Evolutionary conservation across 2,329 filamentous ascomycete genomes (phyloP).

Genomic region (Fusarium tanahbumbuense): DNA sequence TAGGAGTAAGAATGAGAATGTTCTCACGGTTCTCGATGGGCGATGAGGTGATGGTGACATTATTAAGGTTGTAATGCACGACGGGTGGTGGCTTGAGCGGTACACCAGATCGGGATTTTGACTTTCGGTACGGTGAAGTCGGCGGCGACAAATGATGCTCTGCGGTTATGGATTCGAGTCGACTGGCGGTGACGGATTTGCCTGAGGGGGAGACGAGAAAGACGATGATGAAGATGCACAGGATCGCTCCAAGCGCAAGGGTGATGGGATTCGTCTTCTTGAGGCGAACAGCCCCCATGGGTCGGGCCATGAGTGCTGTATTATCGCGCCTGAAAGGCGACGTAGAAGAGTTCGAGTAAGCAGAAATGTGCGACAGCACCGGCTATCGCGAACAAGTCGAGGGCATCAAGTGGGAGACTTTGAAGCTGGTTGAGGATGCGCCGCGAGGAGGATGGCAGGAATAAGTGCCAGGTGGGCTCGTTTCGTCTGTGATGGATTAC

Average conservation of each 20-base stretch:
- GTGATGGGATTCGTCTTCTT: conserved; percentile 85
- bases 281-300: conserved; percentile 75
- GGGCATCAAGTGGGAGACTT: conserved; percentile 40
- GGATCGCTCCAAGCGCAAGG: conserved; percentile 75
- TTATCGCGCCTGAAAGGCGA: conserved; percentile 17
- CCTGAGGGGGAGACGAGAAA: conserved; percentile 69
- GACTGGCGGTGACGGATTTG: conserved; percentile 60
- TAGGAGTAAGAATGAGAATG: conserved; percentile 90
- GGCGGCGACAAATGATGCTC: conserved; percentile 59
- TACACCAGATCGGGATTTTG: conserved; percentile 48
- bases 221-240: conserved; percentile 78
- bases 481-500: neutral
- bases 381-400: conserved; percentile 37
- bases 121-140: conserved; percentile 58
- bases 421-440: conserved; percentile 27
- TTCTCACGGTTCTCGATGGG: conserved; percentile 85
- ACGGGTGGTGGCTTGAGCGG: conserved; percentile 77
- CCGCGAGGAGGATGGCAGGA: conserved; percentile 20
- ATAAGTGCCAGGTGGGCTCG: neutral
- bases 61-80: conserved; percentile 93
- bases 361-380: conserved; percentile 31
- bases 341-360: neutral
- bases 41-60: conserved; percentile 83
- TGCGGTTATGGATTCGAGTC: conserved; percentile 58
- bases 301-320: conserved; percentile 62